Evolutionary conservation across 805 yeast genomes (phyloP), one percentile per base, ranked within the genome.

Genomic region (Kockiozyma suomiensis): DNA sequence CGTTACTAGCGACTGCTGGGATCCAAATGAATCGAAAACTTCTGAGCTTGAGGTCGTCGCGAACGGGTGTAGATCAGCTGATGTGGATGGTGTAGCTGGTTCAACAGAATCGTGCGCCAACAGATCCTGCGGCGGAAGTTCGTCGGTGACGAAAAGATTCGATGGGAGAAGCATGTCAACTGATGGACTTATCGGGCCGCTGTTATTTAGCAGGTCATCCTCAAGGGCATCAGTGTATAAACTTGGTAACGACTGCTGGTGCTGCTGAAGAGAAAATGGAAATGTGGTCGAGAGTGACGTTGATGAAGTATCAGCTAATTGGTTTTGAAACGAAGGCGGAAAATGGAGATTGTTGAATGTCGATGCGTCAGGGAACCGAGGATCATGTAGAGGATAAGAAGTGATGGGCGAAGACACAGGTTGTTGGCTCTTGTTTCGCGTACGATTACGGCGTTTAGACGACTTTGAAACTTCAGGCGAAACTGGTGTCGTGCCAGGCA

Each of bases 151-250:
- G 50, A 72, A 70, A 47, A 77, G 57, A 52, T 74, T 68, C 2
- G 78, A 69, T 1, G 80, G 80, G 17, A 76, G 59, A 10, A 75
- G 69, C 56, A 70, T 69, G 53, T 74, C 73, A 35, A 75, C 72
- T 19, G 75, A 67, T 6, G 76, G 78, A 23, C 73, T 76, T 40
- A 70, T 46, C 7, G 72, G 72, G 4, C 68, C 73, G 12, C 67
- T 73, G 4, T 61, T 57, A 15, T 55, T 15, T 28, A 58, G 46
- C 32, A 57, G 23, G 45, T 64, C 59, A 28, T 49, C 58, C 21
- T 56, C 61, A 5, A 56, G 23, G 21, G 60, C 46, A 33, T 52
- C 61, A 3, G 50, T 30, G 28, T 35, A 60, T 17, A 56, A 26
- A 32, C 35, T 55, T 15, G 40, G 19, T n/a, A 48, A 33, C 19